These are phyloP conservation scores for Sporobolomyces phaffii DNA, from an alignment of 768 basidiomycete species.

Conservation along the genomic window DNA sequence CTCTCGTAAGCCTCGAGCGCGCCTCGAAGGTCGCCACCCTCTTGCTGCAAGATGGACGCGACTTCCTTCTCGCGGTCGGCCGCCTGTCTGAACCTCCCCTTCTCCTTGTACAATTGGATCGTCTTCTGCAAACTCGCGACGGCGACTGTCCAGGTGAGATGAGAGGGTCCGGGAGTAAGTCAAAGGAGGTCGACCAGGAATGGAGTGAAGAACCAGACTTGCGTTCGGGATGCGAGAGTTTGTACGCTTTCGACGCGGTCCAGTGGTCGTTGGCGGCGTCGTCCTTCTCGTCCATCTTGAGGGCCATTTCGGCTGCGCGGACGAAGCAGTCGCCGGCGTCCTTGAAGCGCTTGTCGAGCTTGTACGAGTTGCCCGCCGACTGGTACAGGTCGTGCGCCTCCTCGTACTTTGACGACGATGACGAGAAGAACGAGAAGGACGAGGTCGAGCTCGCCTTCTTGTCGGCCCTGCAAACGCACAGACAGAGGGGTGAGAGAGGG, in stretches of 20 bases:
- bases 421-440: conserved; percentile 46
- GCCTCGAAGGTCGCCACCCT: conserved; percentile 56
- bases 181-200: neutral
- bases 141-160: conserved; percentile 58
- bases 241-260: conserved; percentile 95
- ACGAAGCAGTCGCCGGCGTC: conserved; percentile 88
- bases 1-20: conserved; percentile 65
- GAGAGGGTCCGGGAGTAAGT: neutral
- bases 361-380: conserved; percentile 74
- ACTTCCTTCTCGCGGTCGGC: conserved; percentile 98
- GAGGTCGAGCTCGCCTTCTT: conserved; percentile 79
- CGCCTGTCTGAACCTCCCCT: conserved; percentile 90
- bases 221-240: conserved; percentile 81
- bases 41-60: conserved; percentile 80
- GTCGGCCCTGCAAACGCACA: conserved; percentile 57
- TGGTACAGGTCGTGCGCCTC: conserved; percentile 94
- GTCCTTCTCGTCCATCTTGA: conserved; percentile 75
- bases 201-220: conserved; percentile 43
- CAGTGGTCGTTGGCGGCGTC: conserved; percentile 99
- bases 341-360: conserved; percentile 80
- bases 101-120: conserved; percentile 70
- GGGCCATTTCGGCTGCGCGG: conserved; percentile 87
- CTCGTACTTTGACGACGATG: conserved; percentile 78
- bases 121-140: conserved; percentile 78
- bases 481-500: neutral